These are phyloP conservation scores for Magnolia changhungtana DNA, from an alignment of 164 flowering plant genomes.

Conservation along the genomic window DNA sequence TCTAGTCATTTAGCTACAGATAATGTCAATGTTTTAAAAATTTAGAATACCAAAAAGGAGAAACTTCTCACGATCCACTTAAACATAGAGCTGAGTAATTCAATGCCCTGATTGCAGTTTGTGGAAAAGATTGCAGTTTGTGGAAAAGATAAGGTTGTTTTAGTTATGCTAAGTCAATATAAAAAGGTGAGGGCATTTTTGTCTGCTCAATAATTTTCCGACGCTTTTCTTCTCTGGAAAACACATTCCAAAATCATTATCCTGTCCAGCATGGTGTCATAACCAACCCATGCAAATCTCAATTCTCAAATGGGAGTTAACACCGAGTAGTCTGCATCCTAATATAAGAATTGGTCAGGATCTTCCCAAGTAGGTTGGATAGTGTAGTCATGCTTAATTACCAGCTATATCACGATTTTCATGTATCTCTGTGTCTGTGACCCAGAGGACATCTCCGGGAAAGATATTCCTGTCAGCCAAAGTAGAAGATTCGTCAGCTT, in stretches of 20 bases:
- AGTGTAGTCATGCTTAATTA: conserved; percentile 24
- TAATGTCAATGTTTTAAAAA: too few relatives aligned
- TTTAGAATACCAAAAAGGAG: neutral
- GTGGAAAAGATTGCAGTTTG: neutral
- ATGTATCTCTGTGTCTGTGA: conserved; percentile 81
- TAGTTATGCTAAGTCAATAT: neutral
- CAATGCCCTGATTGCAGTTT: neutral
- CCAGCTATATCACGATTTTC: conserved; percentile 98
- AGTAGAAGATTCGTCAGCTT: conserved; percentile 60
- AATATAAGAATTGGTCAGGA: neutral
- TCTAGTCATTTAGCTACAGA: neutral
- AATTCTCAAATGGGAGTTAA: neutral
- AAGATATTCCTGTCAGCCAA: conserved; percentile 86
- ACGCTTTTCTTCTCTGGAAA: neutral
- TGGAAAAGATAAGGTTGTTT: neutral
- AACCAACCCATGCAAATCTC: neutral
- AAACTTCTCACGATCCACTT: too few relatives aligned
- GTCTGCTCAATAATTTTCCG: neutral
- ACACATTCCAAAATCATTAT: neutral
- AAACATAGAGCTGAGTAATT: neutral
- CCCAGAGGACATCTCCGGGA: conserved; percentile 90
- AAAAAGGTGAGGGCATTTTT: neutral
- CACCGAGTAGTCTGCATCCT: too few relatives aligned
- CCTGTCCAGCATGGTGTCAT: neutral
- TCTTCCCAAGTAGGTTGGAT: neutral